Base-by-base conservation (phyloP, 169 alveolate genomes). In the Plasmodium vivax region DNA sequence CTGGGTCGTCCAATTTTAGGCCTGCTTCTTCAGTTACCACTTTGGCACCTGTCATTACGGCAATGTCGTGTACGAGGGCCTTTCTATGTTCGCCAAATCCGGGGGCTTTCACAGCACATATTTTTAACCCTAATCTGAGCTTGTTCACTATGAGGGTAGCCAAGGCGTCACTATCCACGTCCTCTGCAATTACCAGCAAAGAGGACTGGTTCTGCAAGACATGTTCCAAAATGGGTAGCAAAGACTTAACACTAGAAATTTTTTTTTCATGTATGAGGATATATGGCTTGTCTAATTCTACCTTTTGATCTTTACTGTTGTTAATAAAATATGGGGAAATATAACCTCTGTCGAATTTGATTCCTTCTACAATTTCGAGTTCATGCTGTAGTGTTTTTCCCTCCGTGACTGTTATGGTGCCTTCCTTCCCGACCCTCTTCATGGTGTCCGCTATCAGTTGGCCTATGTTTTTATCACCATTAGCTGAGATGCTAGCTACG, bases 401-500 rank as follows among this genome's bases (percentile, higher is more conserved):
- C 95, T 99, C 99, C 5, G 98, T 97, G 62, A 99, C 99, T 5
- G 99, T 99, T 83, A 99, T 98, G 30, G 99, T 99, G 62, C 99
- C 99, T 81, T 98, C 99, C 79, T 98, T 97, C 36, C 99, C 99
- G 32, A 99, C 99, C 92, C 98, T 98, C 91, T 98, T 99, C 98
- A 99, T 98, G 2, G 99, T 99, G 83, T 98, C 99, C 4, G 99
- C 99, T 62, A 99, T 98, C 90, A 99, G 96, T 32, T 96, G 95
- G 47, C 99, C 99, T 68, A 99, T 98, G 62, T 96, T 97, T 45
- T 96, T 92, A 97, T 99, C 99, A 10, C 99, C 99, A 90, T 99
- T 99, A 16, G 99, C 99, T 75, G 99, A 98, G 77, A 99, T 99
- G 71, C 99, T 99, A 72, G 99, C 99, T 16, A 99, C 99, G 92